Conservation (phyloP, 345 rosid genomes). For the Stellera chamaejasme region DNA sequence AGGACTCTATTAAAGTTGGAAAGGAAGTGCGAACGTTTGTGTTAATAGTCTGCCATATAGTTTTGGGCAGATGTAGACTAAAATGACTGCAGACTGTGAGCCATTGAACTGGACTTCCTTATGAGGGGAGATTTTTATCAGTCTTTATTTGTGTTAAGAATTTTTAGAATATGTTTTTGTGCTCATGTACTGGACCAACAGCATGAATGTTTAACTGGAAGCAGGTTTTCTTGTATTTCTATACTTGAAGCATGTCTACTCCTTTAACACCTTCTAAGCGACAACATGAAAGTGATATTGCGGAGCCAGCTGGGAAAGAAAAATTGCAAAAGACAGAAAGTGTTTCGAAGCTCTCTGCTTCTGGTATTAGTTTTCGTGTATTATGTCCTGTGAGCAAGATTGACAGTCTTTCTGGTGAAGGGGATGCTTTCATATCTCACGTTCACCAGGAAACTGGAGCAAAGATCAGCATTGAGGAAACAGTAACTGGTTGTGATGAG, state of each 20-base stretch:
- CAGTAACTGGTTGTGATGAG: constrained; percentile 48
- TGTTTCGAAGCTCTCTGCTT: constrained; percentile 15
- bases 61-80: too few relatives aligned
- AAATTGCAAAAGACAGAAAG: constrained; percentile 38
- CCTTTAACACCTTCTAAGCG: constrained; percentile 53
- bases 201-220: too few relatives aligned
- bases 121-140: too few relatives aligned
- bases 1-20: too few relatives aligned
- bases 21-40: too few relatives aligned
- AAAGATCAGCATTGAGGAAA: constrained; percentile 45
- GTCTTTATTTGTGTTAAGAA: too few relatives aligned
- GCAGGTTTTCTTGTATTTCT: neutral
- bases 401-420: constrained; percentile 31
- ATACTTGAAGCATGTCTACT: constrained; percentile 28
- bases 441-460: constrained; percentile 44
- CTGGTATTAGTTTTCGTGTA: constrained; percentile 27
- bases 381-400: constrained; percentile 38
- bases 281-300: constrained; percentile 24
- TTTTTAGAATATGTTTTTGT: too few relatives aligned
- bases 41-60: too few relatives aligned
- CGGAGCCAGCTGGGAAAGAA: constrained; percentile 39
- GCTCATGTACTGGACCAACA: too few relatives aligned
- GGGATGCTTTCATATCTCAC: constrained; percentile 29
- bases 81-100: too few relatives aligned
- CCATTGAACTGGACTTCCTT: too few relatives aligned